A percentile compares a stretch with the other conserved stretches of the same genome.
These are phyloP conservation scores for Solanum hybrid DNA, from an alignment of 305 asterid genomes.

Conservation along the genomic window DNA sequence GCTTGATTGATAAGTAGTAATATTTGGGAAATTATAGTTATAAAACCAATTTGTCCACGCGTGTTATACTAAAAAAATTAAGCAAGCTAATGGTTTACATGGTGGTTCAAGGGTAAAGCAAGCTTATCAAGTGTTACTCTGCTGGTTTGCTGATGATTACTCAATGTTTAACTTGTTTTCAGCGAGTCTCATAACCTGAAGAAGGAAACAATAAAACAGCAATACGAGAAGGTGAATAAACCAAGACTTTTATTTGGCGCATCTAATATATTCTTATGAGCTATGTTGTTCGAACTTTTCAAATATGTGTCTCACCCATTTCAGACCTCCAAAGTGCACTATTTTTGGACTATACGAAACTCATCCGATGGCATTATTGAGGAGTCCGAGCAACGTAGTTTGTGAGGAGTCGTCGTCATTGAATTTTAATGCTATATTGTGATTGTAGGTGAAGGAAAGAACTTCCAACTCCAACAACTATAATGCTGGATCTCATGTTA, in stretches of 20 bases:
- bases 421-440: not conserved
- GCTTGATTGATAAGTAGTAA: not conserved
- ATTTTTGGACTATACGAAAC: not conserved
- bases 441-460: constrained; percentile 59
- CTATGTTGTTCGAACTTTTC: not conserved
- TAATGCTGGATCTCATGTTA: constrained; percentile 71
- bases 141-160: not conserved
- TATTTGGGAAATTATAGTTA: not conserved
- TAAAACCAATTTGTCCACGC: not conserved
- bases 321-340: not conserved
- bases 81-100: not conserved
- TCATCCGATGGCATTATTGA: not conserved
- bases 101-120: not conserved
- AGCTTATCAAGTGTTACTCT: not conserved
- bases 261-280: not conserved
- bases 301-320: not conserved
- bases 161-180: not conserved
- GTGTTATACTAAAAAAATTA: not conserved
- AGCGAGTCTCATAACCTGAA: constrained; percentile 80
- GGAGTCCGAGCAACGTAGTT: not conserved
- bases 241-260: not conserved
- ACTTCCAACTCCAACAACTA: constrained; percentile 54
- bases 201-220: constrained; percentile 59
- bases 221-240: constrained; percentile 42
- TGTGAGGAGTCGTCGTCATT: not conserved